Conservation (phyloP, 2,329 filamentous ascomycete genomes). For the Bipolaris sorokiniana region DNA sequence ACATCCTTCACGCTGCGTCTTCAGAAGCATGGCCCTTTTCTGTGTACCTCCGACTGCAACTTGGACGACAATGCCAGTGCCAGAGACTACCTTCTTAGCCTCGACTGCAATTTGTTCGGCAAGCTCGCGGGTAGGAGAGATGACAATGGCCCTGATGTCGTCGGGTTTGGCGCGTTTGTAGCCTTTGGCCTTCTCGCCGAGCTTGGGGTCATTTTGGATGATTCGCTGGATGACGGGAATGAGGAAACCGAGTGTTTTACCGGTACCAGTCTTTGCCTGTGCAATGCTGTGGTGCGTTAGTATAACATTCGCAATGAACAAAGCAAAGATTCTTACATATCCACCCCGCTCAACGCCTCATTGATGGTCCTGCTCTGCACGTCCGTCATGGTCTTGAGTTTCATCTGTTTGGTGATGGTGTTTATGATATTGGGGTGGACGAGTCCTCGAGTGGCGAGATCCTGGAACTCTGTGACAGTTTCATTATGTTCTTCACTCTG, state of each 20-base stretch:
- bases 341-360: constrained; percentile 76
- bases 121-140: constrained; percentile 68
- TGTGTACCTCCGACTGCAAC: constrained; percentile 91
- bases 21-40: constrained; percentile 70
- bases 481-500: constrained; percentile 26
- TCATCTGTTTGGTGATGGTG: constrained; percentile 74
- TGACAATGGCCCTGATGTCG: constrained; percentile 65
- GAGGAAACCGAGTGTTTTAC: constrained; percentile 94
- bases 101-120: constrained; percentile 72
- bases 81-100: constrained; percentile 68
- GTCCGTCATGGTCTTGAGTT: constrained; percentile 85
- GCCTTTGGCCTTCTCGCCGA: constrained; percentile 57
- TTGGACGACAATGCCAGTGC: constrained; percentile 72
- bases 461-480: constrained; percentile 52
- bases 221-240: constrained; percentile 84
- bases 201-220: constrained; percentile 65
- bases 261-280: constrained; percentile 95
- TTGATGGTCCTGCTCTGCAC: constrained; percentile 87
- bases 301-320: background rate
- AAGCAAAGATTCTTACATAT: constrained; percentile 68
- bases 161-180: constrained; percentile 52
- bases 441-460: constrained; percentile 53
- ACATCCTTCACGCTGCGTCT: constrained; percentile 77
- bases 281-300: constrained; percentile 61
- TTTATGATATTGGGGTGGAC: constrained; percentile 70